Conservation (phyloP, 331 rosid genomes). For the Acacia pycnantha region DNA sequence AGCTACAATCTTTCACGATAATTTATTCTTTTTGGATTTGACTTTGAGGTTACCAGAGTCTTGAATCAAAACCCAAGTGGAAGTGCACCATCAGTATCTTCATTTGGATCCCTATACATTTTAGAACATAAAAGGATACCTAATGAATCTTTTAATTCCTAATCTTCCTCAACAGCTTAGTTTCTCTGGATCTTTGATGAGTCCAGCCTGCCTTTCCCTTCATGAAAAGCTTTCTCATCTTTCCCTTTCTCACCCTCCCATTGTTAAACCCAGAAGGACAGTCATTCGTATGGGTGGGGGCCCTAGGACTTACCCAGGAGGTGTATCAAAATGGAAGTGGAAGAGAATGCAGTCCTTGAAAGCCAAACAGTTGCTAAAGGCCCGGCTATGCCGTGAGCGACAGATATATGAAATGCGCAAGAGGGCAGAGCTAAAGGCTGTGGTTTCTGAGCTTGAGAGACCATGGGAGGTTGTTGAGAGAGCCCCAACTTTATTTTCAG, state of each 20-base stretch:
- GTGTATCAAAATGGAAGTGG: constrained; percentile 98
- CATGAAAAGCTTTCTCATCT: constrained; percentile 28
- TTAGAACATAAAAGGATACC: not conserved
- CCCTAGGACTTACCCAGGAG: constrained; percentile 88
- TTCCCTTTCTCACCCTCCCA: constrained; percentile 20
- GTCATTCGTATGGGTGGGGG: constrained; percentile 98
- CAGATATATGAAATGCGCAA: constrained; percentile 97
- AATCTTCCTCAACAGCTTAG: constrained; percentile 41
- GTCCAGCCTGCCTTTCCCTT: constrained; percentile 40
- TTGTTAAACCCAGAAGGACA: constrained; percentile 26
- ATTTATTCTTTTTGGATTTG: not conserved
- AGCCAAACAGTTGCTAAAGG: constrained; percentile 82
- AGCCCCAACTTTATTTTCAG: constrained; percentile 70
- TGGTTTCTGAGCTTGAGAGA: constrained; percentile 82
- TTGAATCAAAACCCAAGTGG: not conserved
- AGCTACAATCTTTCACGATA: not conserved
- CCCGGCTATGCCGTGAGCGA: constrained; percentile 76
- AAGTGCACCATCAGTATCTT: not conserved
- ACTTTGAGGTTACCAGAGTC: not conserved
- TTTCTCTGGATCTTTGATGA: constrained; percentile 48
- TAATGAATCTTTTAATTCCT: constrained; percentile 41
- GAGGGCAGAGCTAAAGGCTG: constrained; percentile 85
- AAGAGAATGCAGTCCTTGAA: constrained; percentile 90
- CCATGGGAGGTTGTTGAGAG: constrained; percentile 88
- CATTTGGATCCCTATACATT: not conserved